Evolutionary conservation across 164 flowering plant species (phyloP).

Genomic region (Buxus sempervirens): DNA sequence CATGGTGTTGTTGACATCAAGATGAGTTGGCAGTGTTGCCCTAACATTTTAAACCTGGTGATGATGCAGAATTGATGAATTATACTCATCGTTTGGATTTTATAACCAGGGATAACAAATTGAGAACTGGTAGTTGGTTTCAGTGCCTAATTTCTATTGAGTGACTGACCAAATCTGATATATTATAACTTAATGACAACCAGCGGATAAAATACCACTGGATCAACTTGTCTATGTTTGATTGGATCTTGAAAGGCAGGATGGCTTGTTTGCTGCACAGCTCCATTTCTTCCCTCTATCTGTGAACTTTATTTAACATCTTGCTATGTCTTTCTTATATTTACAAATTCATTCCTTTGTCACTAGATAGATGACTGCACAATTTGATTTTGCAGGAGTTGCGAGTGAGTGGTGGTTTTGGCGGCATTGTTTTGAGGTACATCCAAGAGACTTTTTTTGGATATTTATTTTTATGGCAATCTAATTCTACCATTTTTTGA

Average conservation of each 20-base stretch:
- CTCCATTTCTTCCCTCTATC: neutral
- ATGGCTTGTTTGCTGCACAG: neutral
- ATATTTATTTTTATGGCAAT: neutral
- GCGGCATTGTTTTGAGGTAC: slow-evolving; percentile 90
- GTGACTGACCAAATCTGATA: neutral
- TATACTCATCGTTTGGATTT: no score
- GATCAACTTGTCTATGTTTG: neutral
- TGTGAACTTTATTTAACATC: neutral
- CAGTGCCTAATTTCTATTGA: no score
- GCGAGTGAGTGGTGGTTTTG: slow-evolving; percentile 80
- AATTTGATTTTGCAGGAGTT: slow-evolving; percentile 67
- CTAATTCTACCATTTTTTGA: neutral
- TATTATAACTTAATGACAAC: neutral
- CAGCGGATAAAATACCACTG: neutral
- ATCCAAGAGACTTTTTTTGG: neutral
- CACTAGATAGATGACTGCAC: neutral
- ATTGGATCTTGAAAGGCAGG: neutral
- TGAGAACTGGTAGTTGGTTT: no score
- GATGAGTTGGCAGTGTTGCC: no score
- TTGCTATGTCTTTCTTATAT: neutral
- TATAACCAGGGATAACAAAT: neutral
- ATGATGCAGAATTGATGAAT: no score
- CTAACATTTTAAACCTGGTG: no score
- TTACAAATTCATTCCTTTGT: slow-evolving; percentile 4
- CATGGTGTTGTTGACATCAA: no score